Evolutionary conservation across 345 rosid species (phyloP).

Genomic region (Iberis pinnata): DNA sequence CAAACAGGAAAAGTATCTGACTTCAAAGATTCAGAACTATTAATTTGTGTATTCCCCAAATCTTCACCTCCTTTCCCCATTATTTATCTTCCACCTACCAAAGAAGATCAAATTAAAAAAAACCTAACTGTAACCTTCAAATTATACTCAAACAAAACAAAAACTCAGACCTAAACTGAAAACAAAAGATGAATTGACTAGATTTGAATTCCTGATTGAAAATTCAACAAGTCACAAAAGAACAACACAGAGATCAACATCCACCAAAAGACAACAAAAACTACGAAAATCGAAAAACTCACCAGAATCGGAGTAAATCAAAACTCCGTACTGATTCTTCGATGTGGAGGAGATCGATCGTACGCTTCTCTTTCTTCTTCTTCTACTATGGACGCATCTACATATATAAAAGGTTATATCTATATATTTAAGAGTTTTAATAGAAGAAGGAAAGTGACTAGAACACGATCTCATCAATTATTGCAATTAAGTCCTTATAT

Average conservation of each 20-base stretch:
- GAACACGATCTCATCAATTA: no score
- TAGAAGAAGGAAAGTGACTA: no score
- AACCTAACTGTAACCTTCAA: background rate
- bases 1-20: constrained; percentile 50
- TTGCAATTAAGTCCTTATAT: no score
- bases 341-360: constrained; percentile 19
- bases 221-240: constrained; percentile 9
- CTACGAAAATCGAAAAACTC: constrained; percentile 18
- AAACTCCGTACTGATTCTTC: constrained; percentile 29
- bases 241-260: constrained; percentile 17
- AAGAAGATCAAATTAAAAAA: background rate
- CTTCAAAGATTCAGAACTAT: constrained; percentile 10
- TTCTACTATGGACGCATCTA: no score
- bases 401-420: no score
- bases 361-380: constrained; percentile 9
- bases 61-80: constrained; percentile 70
- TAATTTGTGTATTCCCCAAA: constrained; percentile 29
- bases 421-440: no score
- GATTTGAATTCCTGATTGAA: no score
- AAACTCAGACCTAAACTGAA: no score
- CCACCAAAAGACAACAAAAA: constrained; percentile 4
- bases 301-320: constrained; percentile 28
- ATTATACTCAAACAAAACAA: no score
- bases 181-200: no score
- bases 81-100: constrained; percentile 22